Base-by-base conservation (phyloP, 2,329 filamentous ascomycete genomes). In the Sporothrix brunneoviolacea region DNA sequence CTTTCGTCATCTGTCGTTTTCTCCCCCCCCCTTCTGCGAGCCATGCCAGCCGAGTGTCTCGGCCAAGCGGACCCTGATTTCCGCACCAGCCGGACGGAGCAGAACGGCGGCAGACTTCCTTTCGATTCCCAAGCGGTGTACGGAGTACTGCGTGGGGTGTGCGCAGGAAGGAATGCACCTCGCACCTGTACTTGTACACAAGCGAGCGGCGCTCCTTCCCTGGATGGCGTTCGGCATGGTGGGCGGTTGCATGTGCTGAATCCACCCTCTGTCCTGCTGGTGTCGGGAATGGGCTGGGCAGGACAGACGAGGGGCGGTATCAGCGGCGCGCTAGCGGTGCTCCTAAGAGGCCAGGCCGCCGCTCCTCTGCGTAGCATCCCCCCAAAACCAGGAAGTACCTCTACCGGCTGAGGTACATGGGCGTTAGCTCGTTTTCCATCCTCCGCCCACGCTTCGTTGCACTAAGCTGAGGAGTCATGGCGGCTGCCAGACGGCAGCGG, bases 371-470 rank as follows among this genome's bases (percentile, higher is more conserved):
- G n/a, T n/a, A n/a, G n/a, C n/a, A n/a, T n/a, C n/a, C n/a, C n/a
- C n/a, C n/a, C n/a, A n/a, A 36, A 45, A 45, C 30, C 21, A 35
- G 32, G 42, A 21, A 24, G 36, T 50, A 43, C 38, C 32, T 19
- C 22, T 50, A 43, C 42, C 30, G 39, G 21, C 4, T 7, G 12
- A 22, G 36, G 42, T 51, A 47, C 49, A 33, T 39, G 27, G 42
- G 49, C 19, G 37, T n/a, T 42, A 21, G 22, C 16, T 30, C 49
- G 37, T 21, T 42, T 51, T 51, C 44, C 22, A 28, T 37, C 42
- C 19, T 39, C 27, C 35, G 24, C 46, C 12, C 18, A 40, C 37
- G 24, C 9, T 48, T n/a, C 32, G n/a, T 39, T 19, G 19, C 44
- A 30, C 24, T 39, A 24, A 22, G 18, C 36, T 30, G 33, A 32